Base-by-base conservation (phyloP, 1,284 basidiomycete species). In the Cryptococcus wingfieldii region DNA sequence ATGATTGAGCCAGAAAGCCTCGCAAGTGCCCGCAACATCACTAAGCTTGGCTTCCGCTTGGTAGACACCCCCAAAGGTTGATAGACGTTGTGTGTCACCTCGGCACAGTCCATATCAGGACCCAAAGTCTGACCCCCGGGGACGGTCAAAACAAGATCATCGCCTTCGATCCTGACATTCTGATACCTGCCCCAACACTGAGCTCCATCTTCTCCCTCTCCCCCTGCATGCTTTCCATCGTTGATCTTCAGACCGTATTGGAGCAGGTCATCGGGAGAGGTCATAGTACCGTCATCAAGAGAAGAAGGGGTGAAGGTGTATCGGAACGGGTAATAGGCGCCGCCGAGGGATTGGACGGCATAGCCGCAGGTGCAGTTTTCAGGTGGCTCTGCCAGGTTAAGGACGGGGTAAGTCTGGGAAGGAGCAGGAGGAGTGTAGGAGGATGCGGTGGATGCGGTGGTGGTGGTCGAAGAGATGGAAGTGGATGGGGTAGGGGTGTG, bases 301-400 rank as follows among this genome's bases (percentile, higher is more conserved):
- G 42, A 44, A n/a, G 42, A 44, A 46, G 60, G 55, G 5, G 44
- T 39, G 23, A 52, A 37, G 39, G 53, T 23, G 9, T 44, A 44
- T 5, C 47, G 27, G 41, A 49, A 52, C 28, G 61, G 61, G 49
- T 53, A 63, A 44, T 58, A 63, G 19, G 56, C 56, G 48, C 60
- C 48, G 45, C 51, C 34, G 46, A 58, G 53, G 10, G 41, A 27
- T 12, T 47, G 41, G 44, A 63, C 38, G 47, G 55, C 27, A 42
- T 63, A 60, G 6, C 58, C 58, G 47, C 61, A 63, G 16, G 43
- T 39, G 50, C 61, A 62, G 38, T 58, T 51, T 0, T 27, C 50
- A 2, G 47, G 9, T 2, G 47, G 27, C 25, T 12, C 25, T 5
- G 16, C 13, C 1, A 48, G 16, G 5, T 23, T 12, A 2, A 18